A percentile compares a stretch with the other conserved stretches of the same genome.
Conservation (phyloP, 768 basidiomycete species). For the Cyclocybe aegerita region DNA sequence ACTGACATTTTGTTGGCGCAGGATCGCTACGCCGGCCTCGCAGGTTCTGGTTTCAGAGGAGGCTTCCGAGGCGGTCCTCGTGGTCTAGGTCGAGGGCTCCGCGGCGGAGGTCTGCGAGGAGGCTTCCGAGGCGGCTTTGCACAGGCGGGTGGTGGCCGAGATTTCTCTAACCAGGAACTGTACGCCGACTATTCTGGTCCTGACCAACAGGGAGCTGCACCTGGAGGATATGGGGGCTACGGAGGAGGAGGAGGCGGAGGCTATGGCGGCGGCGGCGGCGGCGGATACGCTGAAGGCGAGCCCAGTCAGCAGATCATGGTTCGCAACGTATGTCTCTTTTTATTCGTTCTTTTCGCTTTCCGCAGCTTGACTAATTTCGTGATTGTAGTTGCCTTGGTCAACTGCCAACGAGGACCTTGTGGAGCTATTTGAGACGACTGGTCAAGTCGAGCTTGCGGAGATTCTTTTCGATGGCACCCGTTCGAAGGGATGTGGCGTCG, state of each 20-base stretch:
- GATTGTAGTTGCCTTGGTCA: constrained; percentile 88
- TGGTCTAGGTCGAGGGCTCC: constrained; percentile 36
- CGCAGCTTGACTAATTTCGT: not conserved
- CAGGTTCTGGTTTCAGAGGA: constrained; percentile 67
- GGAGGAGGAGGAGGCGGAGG: constrained; percentile 31
- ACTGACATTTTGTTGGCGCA: constrained; percentile 22
- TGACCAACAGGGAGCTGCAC: constrained; percentile 54
- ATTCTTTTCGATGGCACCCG: constrained; percentile 91
- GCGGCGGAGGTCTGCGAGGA: constrained; percentile 39
- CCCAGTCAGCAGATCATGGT: constrained; percentile 98
- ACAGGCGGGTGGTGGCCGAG: constrained; percentile 54
- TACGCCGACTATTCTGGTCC: constrained; percentile 94
- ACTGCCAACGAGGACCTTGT: constrained; percentile 98
- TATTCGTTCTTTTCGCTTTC: not conserved
- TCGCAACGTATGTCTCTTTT: constrained; percentile 78
- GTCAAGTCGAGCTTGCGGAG: constrained; percentile 92
- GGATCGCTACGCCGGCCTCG: constrained; percentile 88
- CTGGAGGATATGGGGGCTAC: constrained; percentile 33
- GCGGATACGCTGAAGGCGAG: constrained; percentile 58
- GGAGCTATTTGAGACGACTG: constrained; percentile 97
- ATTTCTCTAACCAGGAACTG: constrained; percentile 85
- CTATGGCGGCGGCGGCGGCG: constrained; percentile 28
- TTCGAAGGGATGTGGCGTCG: constrained; percentile 93
- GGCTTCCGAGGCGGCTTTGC: constrained; percentile 53
- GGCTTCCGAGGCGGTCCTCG: constrained; percentile 53